Base-by-base conservation (phyloP, 2,329 filamentous ascomycete species). In the Pseudocercospora crystallina region DNA sequence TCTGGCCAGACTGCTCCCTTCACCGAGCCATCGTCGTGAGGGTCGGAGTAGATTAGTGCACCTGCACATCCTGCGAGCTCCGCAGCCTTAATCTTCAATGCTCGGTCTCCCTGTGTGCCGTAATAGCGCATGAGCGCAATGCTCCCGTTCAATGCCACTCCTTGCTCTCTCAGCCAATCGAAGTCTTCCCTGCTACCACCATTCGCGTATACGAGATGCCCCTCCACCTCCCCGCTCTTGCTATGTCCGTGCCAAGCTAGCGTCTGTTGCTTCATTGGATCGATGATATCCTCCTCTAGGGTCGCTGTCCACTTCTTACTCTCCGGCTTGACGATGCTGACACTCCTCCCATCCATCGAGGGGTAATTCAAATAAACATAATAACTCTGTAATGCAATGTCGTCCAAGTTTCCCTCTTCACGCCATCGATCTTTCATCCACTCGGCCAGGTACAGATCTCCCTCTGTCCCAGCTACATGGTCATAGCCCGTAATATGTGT, bases 401-500 rank as follows among this genome's bases (percentile, higher is more conserved):
- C 78, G 61, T 96, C 90, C 65, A 99, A 78, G 15, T 53, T 55
- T 1, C 60, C 64, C 3, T 82, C 81, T 39, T 85, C 84, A 43
- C 79, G 79, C 70, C 96, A 96, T 68, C 86, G 81, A 63, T 83
- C 84, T 69, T 91, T 81, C 47, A 96, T 83, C 76, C 91, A 95
- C 73, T 89, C 81, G 7, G 89, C 92, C 47, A 95, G 78, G 39
- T 86, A 88, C 63, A 86, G 90, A 72, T 95, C 92, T 41, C 94
- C 94, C 73, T 96, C 86, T 2, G 90, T 95, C n/a, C 94, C 94
- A 2, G 90, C 94, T 56, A 97, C 79, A 70, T 97, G 94, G 55
- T 94, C 88, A 67, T 89, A 96, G 49, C 81, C 81, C 4, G 90
- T 92, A 56, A 92, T 83, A 65, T 91, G 87, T 63, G 81, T 76